Evolutionary conservation across 495 filamentous ascomycete species (phyloP).

Genomic region (Entonaema liquescens): DNA sequence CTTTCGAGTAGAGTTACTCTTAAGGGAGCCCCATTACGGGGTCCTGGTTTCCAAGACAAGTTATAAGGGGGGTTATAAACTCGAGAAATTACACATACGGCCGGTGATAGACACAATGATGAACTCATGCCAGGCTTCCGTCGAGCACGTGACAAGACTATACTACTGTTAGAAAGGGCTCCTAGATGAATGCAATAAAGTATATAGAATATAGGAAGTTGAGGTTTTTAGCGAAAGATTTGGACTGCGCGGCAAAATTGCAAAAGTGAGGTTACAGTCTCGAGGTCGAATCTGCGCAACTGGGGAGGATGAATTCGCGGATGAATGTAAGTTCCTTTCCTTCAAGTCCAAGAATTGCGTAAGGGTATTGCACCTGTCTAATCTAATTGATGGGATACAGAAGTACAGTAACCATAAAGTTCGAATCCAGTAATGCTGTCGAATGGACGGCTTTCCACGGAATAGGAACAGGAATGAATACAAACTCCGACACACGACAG

Average conservation of each 20-base stretch:
- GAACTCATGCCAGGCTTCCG: conserved; percentile 36
- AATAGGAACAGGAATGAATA: neutral
- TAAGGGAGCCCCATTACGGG: neutral
- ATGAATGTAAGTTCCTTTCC: conserved; percentile 29
- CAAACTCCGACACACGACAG: neutral
- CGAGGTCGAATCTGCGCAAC: conserved; percentile 5
- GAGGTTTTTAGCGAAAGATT: conserved; percentile 6
- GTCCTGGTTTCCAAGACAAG: neutral
- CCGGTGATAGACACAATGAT: conserved; percentile 40
- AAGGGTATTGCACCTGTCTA: neutral
- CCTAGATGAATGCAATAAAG: conserved; percentile 11
- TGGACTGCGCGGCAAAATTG: neutral
- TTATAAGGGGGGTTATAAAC: neutral
- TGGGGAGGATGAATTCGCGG: conserved; percentile 31
- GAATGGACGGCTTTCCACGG: neutral
- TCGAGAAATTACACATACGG: conserved; percentile 12
- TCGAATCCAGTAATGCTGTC: neutral
- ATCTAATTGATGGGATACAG: neutral
- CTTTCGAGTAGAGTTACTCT: neutral
- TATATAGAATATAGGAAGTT: neutral
- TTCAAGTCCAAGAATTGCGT: conserved; percentile 11
- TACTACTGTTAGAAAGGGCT: conserved; percentile 18
- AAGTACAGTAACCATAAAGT: neutral
- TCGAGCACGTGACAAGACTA: conserved; percentile 42
- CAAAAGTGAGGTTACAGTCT: neutral